phyloP scores from a whole-genome alignment of 352 stramenopile species.

The Phytopythium litorale region DNA sequence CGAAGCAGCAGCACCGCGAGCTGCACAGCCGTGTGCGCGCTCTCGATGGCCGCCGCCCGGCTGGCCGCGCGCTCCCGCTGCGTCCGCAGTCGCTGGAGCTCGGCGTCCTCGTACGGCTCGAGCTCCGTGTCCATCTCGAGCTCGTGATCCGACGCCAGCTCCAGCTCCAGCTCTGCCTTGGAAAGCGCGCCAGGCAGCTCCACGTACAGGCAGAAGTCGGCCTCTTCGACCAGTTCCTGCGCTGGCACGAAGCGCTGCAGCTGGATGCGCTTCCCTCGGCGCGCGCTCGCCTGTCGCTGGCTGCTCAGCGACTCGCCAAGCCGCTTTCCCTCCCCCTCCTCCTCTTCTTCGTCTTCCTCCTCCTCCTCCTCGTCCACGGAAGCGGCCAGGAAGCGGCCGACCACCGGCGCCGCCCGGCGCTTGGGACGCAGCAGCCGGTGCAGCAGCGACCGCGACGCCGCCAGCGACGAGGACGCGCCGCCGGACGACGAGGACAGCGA shows the following conservation, averaged over 20 bases:
- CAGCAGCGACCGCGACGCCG: slow-evolving; percentile 10
- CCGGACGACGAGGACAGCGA: slow-evolving; percentile 9
- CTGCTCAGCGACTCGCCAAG: neutral
- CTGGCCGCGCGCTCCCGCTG: neutral
- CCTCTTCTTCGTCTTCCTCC: slow-evolving; percentile 1
- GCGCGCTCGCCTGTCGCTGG: slow-evolving; percentile 12
- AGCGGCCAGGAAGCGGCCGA: slow-evolving; percentile 6
- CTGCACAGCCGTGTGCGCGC: slow-evolving; percentile 35
- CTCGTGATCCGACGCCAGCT: neutral
- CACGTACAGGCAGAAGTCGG: slow-evolving; percentile 39
- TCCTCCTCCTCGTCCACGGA: slow-evolving; percentile 8
- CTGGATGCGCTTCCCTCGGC: slow-evolving; percentile 20
- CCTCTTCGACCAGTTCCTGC: slow-evolving; percentile 24
- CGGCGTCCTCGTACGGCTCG: slow-evolving; percentile 8
- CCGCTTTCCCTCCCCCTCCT: neutral
- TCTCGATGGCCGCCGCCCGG: slow-evolving; percentile 10
- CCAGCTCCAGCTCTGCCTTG: neutral
- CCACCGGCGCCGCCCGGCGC: neutral
- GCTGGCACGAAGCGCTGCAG: slow-evolving; percentile 26
- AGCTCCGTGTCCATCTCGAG: neutral
- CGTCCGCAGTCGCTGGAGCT: slow-evolving; percentile 6
- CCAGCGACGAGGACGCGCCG: slow-evolving; percentile 11
- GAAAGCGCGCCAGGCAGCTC: slow-evolving; percentile 11
- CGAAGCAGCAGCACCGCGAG: slow-evolving; percentile 30
- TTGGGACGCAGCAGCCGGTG: slow-evolving; percentile 17